Conservation (phyloP, 148 eudicot species). For the Fagopyrum esculentum region DNA sequence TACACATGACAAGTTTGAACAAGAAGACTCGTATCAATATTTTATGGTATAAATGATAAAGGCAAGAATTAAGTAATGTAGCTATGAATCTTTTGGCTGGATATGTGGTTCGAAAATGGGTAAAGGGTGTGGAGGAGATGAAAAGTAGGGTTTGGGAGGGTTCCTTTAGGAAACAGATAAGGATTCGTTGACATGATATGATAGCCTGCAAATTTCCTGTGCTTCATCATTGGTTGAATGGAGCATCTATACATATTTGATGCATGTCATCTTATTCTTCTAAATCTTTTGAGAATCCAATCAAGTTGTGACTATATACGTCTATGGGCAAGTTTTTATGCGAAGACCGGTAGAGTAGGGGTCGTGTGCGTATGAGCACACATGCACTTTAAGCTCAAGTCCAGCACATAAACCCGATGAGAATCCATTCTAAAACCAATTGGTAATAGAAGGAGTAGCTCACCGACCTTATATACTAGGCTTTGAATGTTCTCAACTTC, state of each 20-base stretch:
- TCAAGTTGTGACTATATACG: not conserved
- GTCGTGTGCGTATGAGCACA: too few species aligned
- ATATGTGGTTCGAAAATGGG: not conserved
- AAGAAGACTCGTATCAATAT: not conserved
- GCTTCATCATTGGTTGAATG: not conserved
- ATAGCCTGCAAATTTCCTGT: slow-evolving; percentile 4
- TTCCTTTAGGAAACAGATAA: slow-evolving; percentile 4
- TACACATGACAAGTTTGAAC: not conserved
- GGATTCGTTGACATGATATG: slow-evolving; percentile 6
- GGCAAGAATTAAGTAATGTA: not conserved
- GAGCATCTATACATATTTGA: not conserved
- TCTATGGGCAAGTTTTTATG: too few species aligned
- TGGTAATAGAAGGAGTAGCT: too few species aligned
- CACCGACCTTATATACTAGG: too few species aligned
- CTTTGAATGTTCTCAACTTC: too few species aligned
- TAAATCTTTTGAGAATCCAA: not conserved
- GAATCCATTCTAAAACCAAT: too few species aligned
- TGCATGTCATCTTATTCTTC: not conserved
- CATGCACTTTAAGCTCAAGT: too few species aligned
- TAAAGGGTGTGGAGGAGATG: slow-evolving; percentile 8
- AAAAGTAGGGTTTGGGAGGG: not conserved
- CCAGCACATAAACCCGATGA: too few species aligned
- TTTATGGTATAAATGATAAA: not conserved
- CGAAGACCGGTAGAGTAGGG: too few species aligned
- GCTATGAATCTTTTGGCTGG: not conserved